Percentiles rank a stretch among this genome's conserved stretches.
Evolutionary conservation across 352 stramenopile genomes (phyloP).

Genomic region (Lagenidium sp.): DNA sequence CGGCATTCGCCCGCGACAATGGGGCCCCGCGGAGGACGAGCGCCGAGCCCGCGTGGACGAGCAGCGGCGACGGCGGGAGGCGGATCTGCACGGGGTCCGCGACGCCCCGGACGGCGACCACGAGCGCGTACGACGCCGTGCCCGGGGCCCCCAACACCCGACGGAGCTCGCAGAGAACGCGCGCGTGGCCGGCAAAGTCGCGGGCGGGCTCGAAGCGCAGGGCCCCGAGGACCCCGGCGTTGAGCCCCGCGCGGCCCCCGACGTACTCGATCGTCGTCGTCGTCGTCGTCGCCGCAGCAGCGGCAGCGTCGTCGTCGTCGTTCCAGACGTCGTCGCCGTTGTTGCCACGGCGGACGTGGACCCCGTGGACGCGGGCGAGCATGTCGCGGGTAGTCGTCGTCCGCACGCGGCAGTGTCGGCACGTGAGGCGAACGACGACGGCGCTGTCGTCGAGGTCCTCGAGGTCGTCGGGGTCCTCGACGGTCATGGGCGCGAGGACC

Average conservation of each 20-base stretch:
- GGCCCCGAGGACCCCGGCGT: not conserved
- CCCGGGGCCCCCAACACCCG: too few relatives aligned
- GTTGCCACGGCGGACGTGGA: conserved; percentile 2
- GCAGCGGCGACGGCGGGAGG: too few relatives aligned
- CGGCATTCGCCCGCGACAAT: too few relatives aligned
- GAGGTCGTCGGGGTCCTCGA: conserved; percentile 3
- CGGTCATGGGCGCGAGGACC: not conserved
- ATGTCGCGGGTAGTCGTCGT: not conserved
- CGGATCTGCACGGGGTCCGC: too few relatives aligned
- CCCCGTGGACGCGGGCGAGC: conserved; percentile 1
- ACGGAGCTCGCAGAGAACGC: too few relatives aligned
- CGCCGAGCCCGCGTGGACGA: too few relatives aligned
- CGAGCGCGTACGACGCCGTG: too few relatives aligned
- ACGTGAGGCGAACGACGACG: conserved; percentile 7
- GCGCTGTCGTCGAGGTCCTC: not conserved
- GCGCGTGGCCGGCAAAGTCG: not conserved
- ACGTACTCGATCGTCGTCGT: too few relatives aligned
- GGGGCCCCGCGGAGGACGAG: too few relatives aligned
- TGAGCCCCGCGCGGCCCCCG: too few relatives aligned
- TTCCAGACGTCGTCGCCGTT: too few relatives aligned
- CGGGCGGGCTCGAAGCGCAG: not conserved
- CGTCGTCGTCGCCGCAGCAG: too few relatives aligned
- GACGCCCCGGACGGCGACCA: not conserved
- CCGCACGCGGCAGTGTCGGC: conserved; percentile 1
- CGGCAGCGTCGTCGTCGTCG: conserved; percentile 15